Conservation (phyloP, 2,329 filamentous ascomycete genomes). For the Phaeosphaeria sp. region DNA sequence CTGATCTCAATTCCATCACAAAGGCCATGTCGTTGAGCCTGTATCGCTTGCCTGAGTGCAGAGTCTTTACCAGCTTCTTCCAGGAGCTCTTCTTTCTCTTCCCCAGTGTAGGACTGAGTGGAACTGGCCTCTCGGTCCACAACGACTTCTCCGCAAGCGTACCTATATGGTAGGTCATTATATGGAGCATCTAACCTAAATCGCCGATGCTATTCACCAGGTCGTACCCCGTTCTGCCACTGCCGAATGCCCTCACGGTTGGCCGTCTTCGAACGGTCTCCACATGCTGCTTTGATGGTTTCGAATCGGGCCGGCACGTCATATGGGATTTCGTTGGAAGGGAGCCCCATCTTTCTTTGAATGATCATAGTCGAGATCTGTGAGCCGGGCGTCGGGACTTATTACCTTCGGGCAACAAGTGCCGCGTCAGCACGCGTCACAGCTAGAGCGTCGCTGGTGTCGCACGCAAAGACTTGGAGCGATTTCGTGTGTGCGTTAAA, state of each 20-base stretch:
- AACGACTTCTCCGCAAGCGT: not conserved
- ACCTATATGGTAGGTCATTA: not conserved
- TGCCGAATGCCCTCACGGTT: not conserved
- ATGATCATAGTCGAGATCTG: not conserved
- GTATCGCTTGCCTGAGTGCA: not conserved
- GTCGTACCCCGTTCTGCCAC: not conserved
- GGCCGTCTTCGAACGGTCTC: not conserved
- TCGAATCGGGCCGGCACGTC: constrained; percentile 36
- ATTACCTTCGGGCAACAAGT: too few species aligned
- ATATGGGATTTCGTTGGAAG: constrained; percentile 22
- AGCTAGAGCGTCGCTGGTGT: too few species aligned
- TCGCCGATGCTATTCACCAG: not conserved
- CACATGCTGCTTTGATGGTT: constrained; percentile 33
- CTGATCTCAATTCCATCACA: not conserved
- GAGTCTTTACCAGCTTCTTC: not conserved
- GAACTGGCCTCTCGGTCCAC: not conserved
- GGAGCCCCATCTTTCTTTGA: constrained; percentile 1
- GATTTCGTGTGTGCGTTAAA: not conserved
- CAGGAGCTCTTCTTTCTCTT: not conserved
- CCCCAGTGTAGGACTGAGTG: too few species aligned
- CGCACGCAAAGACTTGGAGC: not conserved
- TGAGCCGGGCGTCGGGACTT: too few species aligned
- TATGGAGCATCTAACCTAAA: not conserved
- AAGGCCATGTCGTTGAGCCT: not conserved
- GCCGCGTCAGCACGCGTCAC: not conserved